phyloP scores from a whole-genome alignment of 495 filamentous ascomycete genomes.

The Aspergillus bertholletiae region DNA sequence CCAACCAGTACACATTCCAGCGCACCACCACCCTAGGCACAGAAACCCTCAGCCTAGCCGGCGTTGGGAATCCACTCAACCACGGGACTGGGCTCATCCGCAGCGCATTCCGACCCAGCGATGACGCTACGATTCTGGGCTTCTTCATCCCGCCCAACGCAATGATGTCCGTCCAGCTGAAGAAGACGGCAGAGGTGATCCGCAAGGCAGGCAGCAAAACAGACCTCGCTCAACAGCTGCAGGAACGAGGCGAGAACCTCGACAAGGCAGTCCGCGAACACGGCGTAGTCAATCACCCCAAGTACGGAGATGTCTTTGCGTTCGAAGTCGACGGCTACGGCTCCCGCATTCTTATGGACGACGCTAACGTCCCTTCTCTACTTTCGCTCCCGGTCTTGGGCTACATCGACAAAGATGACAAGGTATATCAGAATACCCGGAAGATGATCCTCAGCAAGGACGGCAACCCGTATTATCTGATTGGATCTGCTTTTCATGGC shows the following conservation, averaged over 20 bases:
- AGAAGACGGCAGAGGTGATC: conserved; percentile 69
- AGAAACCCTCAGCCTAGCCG: conserved; percentile 80
- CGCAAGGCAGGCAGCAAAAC: conserved; percentile 50
- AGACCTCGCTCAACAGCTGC: conserved; percentile 50
- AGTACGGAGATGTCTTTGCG: conserved; percentile 87
- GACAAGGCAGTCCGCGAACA: conserved; percentile 78
- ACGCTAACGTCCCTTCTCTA: conserved; percentile 91
- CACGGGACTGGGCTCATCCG: conserved; percentile 80
- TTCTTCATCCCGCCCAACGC: conserved; percentile 97
- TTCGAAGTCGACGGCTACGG: conserved; percentile 98
- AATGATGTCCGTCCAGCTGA: conserved; percentile 89
- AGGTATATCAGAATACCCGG: conserved; percentile 83
- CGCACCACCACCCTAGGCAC: conserved; percentile 77
- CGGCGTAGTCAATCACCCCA: conserved; percentile 80
- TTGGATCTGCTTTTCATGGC: conserved; percentile 73
- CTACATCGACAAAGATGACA: conserved; percentile 64
- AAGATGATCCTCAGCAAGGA: conserved; percentile 78
- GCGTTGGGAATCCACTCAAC: conserved; percentile 87
- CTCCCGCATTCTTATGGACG: conserved; percentile 89
- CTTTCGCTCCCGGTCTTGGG: conserved; percentile 84
- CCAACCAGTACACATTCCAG: conserved; percentile 84
- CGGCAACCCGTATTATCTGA: conserved; percentile 87
- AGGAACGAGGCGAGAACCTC: conserved; percentile 64
- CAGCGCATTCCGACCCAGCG: conserved; percentile 92
- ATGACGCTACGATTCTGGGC: conserved; percentile 93